These are phyloP conservation scores for Fusarium humuli DNA, from an alignment of 2,329 filamentous ascomycete species.

Conservation along the genomic window DNA sequence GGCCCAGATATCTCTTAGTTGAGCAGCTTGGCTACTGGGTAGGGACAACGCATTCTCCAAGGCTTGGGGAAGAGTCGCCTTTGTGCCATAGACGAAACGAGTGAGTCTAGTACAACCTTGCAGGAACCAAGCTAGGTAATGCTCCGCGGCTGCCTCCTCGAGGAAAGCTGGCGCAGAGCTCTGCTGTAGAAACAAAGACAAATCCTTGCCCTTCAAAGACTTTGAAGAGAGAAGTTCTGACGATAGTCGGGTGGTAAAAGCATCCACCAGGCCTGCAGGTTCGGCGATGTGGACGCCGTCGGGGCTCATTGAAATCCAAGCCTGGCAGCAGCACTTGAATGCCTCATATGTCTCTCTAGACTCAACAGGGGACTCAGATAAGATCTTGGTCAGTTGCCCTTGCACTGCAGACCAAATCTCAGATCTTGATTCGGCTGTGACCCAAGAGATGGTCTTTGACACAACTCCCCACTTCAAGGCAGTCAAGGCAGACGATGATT, in stretches of 20 bases:
- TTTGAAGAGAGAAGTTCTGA: conserved; percentile 46
- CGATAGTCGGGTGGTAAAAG: conserved; percentile 51
- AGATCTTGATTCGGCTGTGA: conserved; percentile 45
- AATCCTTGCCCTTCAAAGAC: conserved; percentile 40
- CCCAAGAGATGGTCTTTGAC: conserved; percentile 53
- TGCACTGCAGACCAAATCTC: conserved; percentile 52
- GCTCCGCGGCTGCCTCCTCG: conserved; percentile 44
- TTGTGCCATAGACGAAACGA: conserved; percentile 45
- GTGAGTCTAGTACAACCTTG: conserved; percentile 50
- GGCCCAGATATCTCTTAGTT: conserved; percentile 46
- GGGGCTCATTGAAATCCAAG: conserved; percentile 55
- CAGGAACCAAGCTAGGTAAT: conserved; percentile 53
- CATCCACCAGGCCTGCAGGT: conserved; percentile 49
- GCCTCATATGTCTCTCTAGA: conserved; percentile 55
- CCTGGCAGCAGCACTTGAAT: conserved; percentile 54
- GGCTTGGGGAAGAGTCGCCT: conserved; percentile 42
- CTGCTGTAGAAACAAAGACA: conserved; percentile 28
- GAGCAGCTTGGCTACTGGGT: conserved; percentile 23
- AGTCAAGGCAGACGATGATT: conserved; percentile 47
- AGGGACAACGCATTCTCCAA: conserved; percentile 44
- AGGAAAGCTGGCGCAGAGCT: conserved; percentile 41
- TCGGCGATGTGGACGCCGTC: conserved; percentile 49
- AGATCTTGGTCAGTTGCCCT: conserved; percentile 49
- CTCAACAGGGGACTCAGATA: conserved; percentile 50
- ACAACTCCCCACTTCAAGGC: conserved; percentile 58